A percentile compares a stretch with the other conserved stretches of the same genome.
Evolutionary conservation across 2,329 filamentous ascomycete species (phyloP).

Genomic region (Hypoxylon sp.): DNA sequence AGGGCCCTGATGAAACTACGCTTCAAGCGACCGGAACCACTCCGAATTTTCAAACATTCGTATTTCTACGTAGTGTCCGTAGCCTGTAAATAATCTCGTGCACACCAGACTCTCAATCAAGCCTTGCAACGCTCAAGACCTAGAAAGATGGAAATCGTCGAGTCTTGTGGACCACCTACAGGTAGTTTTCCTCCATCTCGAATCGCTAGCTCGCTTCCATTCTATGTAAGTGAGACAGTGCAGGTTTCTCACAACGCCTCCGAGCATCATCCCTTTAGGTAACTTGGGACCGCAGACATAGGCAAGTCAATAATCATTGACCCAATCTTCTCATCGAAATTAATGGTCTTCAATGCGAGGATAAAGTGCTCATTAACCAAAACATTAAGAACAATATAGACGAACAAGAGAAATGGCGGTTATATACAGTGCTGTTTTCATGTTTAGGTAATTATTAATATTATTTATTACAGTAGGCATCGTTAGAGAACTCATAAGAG

Average conservation of each 20-base stretch:
- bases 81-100: conserved; percentile 6
- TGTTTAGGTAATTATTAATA: too few species aligned
- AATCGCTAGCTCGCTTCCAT: conserved; percentile 11
- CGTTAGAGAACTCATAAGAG: not conserved
- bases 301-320: not conserved
- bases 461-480: too few species aligned
- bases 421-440: not conserved
- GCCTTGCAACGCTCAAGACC: not conserved
- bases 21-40: conserved; percentile 7
- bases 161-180: not conserved
- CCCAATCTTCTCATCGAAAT: not conserved
- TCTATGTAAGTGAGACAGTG: not conserved
- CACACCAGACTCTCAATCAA: not conserved
- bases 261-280: not conserved
- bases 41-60: conserved; percentile 6
- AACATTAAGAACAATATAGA: not conserved
- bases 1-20: conserved; percentile 7
- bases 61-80: conserved; percentile 6
- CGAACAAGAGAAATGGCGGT: not conserved
- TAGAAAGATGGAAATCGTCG: not conserved
- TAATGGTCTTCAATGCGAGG: not conserved
- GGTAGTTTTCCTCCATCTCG: not conserved
- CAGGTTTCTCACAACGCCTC: too few species aligned
- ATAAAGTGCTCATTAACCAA: not conserved
- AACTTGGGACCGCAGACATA: not conserved